phyloP scores from a whole-genome alignment of 176 grass and related monocot genomes.

The Themeda triandra region DNA sequence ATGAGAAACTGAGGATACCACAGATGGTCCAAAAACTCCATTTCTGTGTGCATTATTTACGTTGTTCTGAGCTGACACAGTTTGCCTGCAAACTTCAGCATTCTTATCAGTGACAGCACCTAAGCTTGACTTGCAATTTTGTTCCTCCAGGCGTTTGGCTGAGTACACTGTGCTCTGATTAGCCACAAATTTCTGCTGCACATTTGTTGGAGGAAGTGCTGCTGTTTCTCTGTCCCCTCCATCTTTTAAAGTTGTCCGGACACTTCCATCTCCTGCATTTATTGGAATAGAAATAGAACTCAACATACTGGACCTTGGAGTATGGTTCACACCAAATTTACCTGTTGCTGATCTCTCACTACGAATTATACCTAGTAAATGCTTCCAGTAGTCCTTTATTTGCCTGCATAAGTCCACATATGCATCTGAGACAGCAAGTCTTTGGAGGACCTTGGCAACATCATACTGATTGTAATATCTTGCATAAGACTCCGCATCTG shows the following conservation, averaged over 20 bases:
- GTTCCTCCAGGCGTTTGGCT: constrained; percentile 13
- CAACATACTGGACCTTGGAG: constrained; percentile 18
- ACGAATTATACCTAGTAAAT: constrained; percentile 43
- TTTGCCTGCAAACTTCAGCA: constrained; percentile 30
- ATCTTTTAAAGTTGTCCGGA: constrained; percentile 19
- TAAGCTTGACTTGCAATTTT: constrained; percentile 27
- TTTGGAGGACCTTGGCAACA: constrained; percentile 61
- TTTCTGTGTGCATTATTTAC: constrained; percentile 15
- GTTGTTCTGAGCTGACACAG: constrained; percentile 17
- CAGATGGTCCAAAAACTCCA: constrained; percentile 14
- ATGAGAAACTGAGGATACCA: constrained; percentile 30
- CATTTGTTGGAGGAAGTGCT: constrained; percentile 38
- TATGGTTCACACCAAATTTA: constrained; percentile 33
- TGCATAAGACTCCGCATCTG: constrained; percentile 48
- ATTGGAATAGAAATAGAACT: constrained; percentile 35
- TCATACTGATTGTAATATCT: constrained; percentile 85
- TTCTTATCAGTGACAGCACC: constrained; percentile 24
- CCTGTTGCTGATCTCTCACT: constrained; percentile 30
- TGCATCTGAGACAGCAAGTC: constrained; percentile 46
- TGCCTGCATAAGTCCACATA: constrained; percentile 64
- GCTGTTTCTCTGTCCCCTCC: constrained; percentile 21
- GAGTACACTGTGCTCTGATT: constrained; percentile 23
- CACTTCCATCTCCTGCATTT: constrained; percentile 21
- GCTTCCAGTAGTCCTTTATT: constrained; percentile 69
- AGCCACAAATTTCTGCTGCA: constrained; percentile 2